These are phyloP conservation scores for Tilletia setariae DNA, from an alignment of 1,284 basidiomycete genomes.

Conservation along the genomic window DNA sequence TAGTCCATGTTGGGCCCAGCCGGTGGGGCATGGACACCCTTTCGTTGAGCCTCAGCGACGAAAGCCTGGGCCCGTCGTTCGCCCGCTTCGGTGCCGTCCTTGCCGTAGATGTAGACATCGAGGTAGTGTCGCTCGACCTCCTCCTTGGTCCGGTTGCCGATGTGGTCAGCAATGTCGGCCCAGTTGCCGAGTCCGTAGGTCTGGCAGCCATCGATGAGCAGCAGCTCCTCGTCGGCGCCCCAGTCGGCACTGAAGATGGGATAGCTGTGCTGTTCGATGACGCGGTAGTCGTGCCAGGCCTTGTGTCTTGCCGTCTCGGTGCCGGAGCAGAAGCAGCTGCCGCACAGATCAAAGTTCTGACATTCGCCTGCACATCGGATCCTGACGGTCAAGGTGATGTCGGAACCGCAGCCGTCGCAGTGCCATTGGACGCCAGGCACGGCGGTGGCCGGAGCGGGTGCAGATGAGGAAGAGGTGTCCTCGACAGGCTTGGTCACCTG, in stretches of 20 bases:
- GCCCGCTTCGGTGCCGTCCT: constrained; percentile 40
- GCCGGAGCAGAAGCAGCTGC: constrained; percentile 80
- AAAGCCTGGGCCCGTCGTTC: constrained; percentile 36
- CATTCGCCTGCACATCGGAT: constrained; percentile 52
- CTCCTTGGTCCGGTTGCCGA: constrained; percentile 89
- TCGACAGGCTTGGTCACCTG: constrained; percentile 43
- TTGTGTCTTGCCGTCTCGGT: constrained; percentile 84
- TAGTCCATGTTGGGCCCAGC: constrained; percentile 43
- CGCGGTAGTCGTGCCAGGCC: constrained; percentile 83
- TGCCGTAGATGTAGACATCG: constrained; percentile 68
- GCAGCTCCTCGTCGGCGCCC: constrained; percentile 97
- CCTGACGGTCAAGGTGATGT: constrained; percentile 52
- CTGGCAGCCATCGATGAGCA: constrained; percentile 84
- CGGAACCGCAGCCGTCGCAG: constrained; percentile 52
- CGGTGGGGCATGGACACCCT: background rate
- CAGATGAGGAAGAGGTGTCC: constrained; percentile 19
- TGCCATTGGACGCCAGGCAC: constrained; percentile 53
- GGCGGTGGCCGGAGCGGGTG: constrained; percentile 28
- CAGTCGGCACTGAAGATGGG: constrained; percentile 93
- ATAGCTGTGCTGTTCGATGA: constrained; percentile 91
- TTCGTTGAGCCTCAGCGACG: constrained; percentile 14
- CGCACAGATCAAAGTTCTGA: constrained; percentile 57
- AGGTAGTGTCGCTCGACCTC: constrained; percentile 91
- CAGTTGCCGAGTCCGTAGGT: constrained; percentile 92
- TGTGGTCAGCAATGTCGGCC: constrained; percentile 92